Base-by-base conservation (phyloP, 1,284 basidiomycete genomes). In the Xerocomus nothofagi region DNA sequence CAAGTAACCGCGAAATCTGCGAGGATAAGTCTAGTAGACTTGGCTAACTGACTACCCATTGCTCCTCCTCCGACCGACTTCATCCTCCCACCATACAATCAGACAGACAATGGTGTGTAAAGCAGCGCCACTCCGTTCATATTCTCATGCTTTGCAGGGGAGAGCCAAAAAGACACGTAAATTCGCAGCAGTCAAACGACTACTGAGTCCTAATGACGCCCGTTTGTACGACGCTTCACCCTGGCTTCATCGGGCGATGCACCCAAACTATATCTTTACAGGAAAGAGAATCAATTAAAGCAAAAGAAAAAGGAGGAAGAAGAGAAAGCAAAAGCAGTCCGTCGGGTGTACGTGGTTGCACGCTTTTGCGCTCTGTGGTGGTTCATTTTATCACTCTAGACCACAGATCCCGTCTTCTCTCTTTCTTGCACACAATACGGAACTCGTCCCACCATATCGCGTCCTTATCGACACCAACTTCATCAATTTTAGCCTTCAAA, bases 381-480 rank as follows among this genome's bases (percentile, higher is more conserved):
- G 30, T 30, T 56, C 41, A 41, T 29, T 10, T 20, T 51, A 30
- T 36, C 17, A 34, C 17, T 46, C 39, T 63, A 93, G 91, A 41
- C 82, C 89, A 7, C 87, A 88, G 60, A 79, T 91, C 17, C 88
- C 93, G 5, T 93, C 93, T 10, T 93, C 92, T 10, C 80, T 99
- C 59, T 99, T 99, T 78, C 80, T 99, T 51, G 86, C 91, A 20
- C 97, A 99, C 70, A 99, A 99, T 69, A 88, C 91, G 15, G 90
- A 95, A 11, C 87, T 99, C 27, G 95, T 93, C 0, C 97, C 97
- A 0, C 97, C 97, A 0, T 99, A 99, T 68, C 86, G 96, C 23
- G 91, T 99, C 10, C 81, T 99, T 37, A 93, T 99, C 50, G 97
- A 99, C 72, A 99, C 97, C 65, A 99, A 99, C 71, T 99, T 99